These are phyloP conservation scores for Calonectria henricotiae DNA, from an alignment of 2,329 filamentous ascomycete species.

Conservation along the genomic window DNA sequence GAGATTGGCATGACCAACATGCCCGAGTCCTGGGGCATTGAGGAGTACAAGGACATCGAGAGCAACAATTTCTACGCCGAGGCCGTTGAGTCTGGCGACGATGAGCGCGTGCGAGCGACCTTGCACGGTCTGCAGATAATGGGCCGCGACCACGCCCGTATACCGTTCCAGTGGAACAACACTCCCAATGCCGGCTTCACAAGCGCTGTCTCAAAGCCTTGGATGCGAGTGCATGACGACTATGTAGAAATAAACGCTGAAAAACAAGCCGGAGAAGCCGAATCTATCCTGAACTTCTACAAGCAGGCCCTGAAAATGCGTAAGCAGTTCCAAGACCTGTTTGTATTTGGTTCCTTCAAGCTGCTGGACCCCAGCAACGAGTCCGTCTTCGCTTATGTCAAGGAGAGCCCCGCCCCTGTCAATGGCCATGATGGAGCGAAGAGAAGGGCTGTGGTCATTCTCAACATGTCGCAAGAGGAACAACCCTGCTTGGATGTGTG, in stretches of 20 bases:
- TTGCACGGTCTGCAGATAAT: conserved; percentile 71
- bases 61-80: conserved; percentile 68
- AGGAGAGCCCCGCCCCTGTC: conserved; percentile 51
- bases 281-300: conserved; percentile 74
- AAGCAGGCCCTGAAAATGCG: conserved; percentile 68
- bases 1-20: conserved; percentile 76
- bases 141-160: conserved; percentile 75
- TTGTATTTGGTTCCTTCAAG: conserved; percentile 75
- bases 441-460: conserved; percentile 59
- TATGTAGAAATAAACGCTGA: conserved; percentile 72
- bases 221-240: conserved; percentile 79
- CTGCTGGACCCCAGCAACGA: conserved; percentile 68
- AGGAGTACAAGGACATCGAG: conserved; percentile 72
- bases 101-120: conserved; percentile 62
- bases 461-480: conserved; percentile 65
- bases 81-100: conserved; percentile 57
- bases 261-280: conserved; percentile 62
- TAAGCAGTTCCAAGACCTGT: conserved; percentile 71
- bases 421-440: conserved; percentile 41
- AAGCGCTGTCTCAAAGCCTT: conserved; percentile 64
- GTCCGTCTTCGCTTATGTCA: conserved; percentile 72
- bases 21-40: conserved; percentile 66
- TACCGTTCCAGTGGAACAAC: conserved; percentile 78
- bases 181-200: conserved; percentile 76
- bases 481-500: conserved; percentile 51